These are phyloP conservation scores for Tricharina praecox DNA, from an alignment of 495 filamentous ascomycete genomes.

Conservation along the genomic window DNA sequence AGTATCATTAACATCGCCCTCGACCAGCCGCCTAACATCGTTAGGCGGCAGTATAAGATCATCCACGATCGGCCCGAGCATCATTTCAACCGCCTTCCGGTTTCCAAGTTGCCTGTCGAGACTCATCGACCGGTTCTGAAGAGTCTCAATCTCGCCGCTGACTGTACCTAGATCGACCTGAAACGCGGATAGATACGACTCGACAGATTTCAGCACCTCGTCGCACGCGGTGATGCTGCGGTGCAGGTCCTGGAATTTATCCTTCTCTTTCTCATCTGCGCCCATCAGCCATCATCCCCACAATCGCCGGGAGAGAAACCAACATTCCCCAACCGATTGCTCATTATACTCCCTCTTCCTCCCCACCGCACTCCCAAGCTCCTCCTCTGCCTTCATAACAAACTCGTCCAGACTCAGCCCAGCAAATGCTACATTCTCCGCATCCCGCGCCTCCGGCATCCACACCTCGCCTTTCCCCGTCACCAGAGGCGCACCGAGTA, in stretches of 20 bases:
- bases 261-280: slow-evolving; percentile 64
- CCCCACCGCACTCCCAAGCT: too few relatives aligned
- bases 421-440: slow-evolving; percentile 61
- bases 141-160: slow-evolving; percentile 81
- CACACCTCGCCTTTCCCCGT: slow-evolving; percentile 14
- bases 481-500: slow-evolving; percentile 41
- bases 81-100: slow-evolving; percentile 64
- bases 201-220: slow-evolving; percentile 81
- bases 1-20: slow-evolving; percentile 74
- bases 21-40: slow-evolving; percentile 62
- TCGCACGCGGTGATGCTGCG: slow-evolving; percentile 77
- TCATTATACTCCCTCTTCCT: slow-evolving; percentile 35
- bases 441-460: slow-evolving; percentile 27
- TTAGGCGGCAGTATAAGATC: slow-evolving; percentile 74
- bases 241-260: slow-evolving; percentile 83
- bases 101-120: slow-evolving; percentile 82
- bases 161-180: slow-evolving; percentile 80
- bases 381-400: slow-evolving; percentile 27
- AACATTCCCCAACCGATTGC: slow-evolving; percentile 66
- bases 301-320: slow-evolving; percentile 19
- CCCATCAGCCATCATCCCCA: slow-evolving; percentile 20
- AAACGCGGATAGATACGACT: slow-evolving; percentile 78
- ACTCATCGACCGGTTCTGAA: slow-evolving; percentile 69
- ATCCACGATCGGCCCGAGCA: slow-evolving; percentile 78
- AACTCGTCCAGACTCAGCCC: slow-evolving; percentile 60